Evolutionary conservation across 768 basidiomycete species (phyloP).

Genomic region (Dacryopinax primogenitus): DNA sequence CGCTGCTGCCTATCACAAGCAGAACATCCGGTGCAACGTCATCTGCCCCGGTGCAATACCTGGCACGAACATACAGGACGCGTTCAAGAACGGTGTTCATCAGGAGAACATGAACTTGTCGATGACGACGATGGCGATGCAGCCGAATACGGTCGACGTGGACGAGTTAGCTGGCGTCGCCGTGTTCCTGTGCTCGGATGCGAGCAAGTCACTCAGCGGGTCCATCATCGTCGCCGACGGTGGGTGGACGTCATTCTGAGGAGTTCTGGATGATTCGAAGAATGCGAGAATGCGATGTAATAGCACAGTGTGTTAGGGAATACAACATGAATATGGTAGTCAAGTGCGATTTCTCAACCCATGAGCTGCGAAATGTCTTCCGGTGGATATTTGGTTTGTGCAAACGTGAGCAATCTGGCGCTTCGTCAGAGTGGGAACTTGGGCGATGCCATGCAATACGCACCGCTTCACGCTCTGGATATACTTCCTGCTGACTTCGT

Average conservation of each 20-base stretch:
- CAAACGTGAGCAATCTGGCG: constrained; percentile 86
- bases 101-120: background rate
- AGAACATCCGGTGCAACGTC: constrained; percentile 11
- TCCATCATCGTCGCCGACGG: background rate
- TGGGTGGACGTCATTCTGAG: background rate
- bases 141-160: background rate
- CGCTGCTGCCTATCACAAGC: background rate
- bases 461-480: constrained; percentile 94
- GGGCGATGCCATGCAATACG: constrained; percentile 16
- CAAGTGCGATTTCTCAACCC: constrained; percentile 44
- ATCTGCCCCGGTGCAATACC: constrained; percentile 7
- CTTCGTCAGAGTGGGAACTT: background rate
- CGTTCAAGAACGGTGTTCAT: background rate
- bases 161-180: background rate
- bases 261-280: background rate
- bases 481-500: constrained; percentile 97
- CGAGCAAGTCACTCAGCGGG: background rate
- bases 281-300: background rate
- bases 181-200: background rate
- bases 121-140: background rate
- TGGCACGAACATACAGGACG: background rate
- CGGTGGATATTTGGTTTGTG: constrained; percentile 92
- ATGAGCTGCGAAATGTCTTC: constrained; percentile 83
- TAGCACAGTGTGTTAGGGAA: constrained; percentile 7
- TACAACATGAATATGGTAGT: background rate